A percentile compares a stretch with the other conserved stretches of the same genome.
Evolutionary conservation across 768 basidiomycete species (phyloP).

Genomic region (Xanthoconium stramineum): DNA sequence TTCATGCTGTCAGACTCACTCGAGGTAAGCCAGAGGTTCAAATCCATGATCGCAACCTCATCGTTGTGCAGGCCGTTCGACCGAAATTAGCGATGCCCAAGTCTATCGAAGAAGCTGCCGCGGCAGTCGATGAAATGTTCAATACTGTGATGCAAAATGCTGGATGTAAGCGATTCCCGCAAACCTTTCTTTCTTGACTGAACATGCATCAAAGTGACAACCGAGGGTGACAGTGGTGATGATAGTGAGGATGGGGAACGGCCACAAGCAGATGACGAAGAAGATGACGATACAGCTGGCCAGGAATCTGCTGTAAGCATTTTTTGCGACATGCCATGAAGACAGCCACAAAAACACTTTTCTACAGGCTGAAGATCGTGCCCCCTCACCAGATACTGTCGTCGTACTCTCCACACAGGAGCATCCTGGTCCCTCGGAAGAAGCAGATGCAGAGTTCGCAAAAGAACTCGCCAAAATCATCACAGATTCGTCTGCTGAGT

Average conservation of each 20-base stretch:
- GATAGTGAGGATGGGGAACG: slow-evolving; percentile 51
- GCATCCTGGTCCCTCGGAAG: slow-evolving; percentile 76
- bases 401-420: slow-evolving; percentile 72
- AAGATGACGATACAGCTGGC: slow-evolving; percentile 52
- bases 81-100: slow-evolving; percentile 73
- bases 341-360: neutral
- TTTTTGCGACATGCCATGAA: neutral
- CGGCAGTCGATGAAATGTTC: slow-evolving; percentile 89
- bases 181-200: slow-evolving; percentile 6
- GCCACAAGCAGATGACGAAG: slow-evolving; percentile 53
- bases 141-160: slow-evolving; percentile 59
- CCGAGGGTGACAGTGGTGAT: slow-evolving; percentile 42
- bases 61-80: slow-evolving; percentile 63
- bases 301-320: slow-evolving; percentile 53
- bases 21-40: slow-evolving; percentile 51
- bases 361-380: slow-evolving; percentile 55
- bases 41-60: neutral
- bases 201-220: slow-evolving; percentile 28
- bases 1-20: slow-evolving; percentile 96
- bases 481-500: slow-evolving; percentile 79
- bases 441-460: slow-evolving; percentile 90
- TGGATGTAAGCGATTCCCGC: slow-evolving; percentile 40
- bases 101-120: slow-evolving; percentile 80
- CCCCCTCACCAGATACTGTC: slow-evolving; percentile 80
- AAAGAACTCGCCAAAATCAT: slow-evolving; percentile 96